phyloP scores from a whole-genome alignment of 805 yeast genomes.

The Candida germanica region DNA sequence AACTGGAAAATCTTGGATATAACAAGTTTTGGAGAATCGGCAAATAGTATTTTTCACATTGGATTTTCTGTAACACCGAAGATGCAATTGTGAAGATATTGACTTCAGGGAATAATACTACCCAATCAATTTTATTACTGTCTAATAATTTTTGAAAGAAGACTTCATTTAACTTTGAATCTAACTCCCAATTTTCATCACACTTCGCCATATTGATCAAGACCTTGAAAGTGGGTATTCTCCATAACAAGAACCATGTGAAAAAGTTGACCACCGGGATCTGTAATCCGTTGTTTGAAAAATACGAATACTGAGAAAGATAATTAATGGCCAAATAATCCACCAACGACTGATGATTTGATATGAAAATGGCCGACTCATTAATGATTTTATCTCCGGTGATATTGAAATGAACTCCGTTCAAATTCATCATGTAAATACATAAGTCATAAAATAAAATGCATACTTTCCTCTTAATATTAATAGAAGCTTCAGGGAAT shows the following conservation, averaged over 20 bases:
- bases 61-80: slow-evolving; percentile 47
- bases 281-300: slow-evolving; percentile 8
- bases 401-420: slow-evolving; percentile 34
- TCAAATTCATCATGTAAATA: slow-evolving; percentile 30
- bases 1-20: slow-evolving; percentile 72
- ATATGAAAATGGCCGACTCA: slow-evolving; percentile 36
- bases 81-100: slow-evolving; percentile 57
- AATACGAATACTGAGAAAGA: slow-evolving; percentile 31
- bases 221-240: slow-evolving; percentile 52
- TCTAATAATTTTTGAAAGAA: slow-evolving; percentile 34
- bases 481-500: slow-evolving; percentile 20
- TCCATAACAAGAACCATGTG: slow-evolving; percentile 68
- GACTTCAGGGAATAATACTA: slow-evolving; percentile 83
- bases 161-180: slow-evolving; percentile 30
- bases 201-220: slow-evolving; percentile 46
- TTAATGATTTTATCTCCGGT: slow-evolving; percentile 41
- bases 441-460: slow-evolving; percentile 28
- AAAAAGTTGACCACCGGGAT: slow-evolving; percentile 54
- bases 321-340: slow-evolving; percentile 59
- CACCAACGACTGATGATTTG: slow-evolving; percentile 67
- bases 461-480: slow-evolving; percentile 17
- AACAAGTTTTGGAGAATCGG: slow-evolving; percentile 59
- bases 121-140: slow-evolving; percentile 53
- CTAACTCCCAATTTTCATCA: slow-evolving; percentile 72
- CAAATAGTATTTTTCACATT: slow-evolving; percentile 55